Base-by-base conservation (phyloP, 306 rosid genomes). In the Dryas octopetala region DNA sequence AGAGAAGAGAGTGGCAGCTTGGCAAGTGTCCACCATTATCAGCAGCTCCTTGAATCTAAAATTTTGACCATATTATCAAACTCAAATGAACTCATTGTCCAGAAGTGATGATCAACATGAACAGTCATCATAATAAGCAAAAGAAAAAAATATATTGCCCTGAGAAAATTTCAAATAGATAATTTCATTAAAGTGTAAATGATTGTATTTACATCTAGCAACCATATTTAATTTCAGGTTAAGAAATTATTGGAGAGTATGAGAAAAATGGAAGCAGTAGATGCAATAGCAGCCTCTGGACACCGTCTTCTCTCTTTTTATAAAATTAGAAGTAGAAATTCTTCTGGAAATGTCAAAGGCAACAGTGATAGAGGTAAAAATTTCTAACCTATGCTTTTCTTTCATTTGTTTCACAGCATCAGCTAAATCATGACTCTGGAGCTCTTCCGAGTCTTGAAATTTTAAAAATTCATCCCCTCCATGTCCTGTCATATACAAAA, bases 1-100 rank as follows among this genome's bases (percentile, higher is more conserved):
- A 63, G 92, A 86, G 89, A 95, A 95, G 83, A 95, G 91, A 54
- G 97, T 91, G 38, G 96, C 88, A 76, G 97, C 98, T 86, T 95
- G 98, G 84, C 98, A 91, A 46, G 98, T 95, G 81, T 91, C 98
- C 78, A 95, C 98, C 98, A 91, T 91, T 86, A 94, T 89, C 75
- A 95, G 93, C 71, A 95, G 88, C 97, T 95, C 98, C 93, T 95
- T 95, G 74, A 95, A 95, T 88, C 99, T 95, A 71, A 70, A 84
- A 13, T 74, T 77, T 81, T 71, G 47, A 63, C 65, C 52, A 44
- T 13, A 73, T 64, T 43, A 74, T 15, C 55, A 73, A 17, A n/a
- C 65, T 65, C 62, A 77, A 51, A 68, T 71, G 70, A 80, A 82
- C 62, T 88, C 19, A 71, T 67, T 58, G 2, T 74, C 66, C 47